These are phyloP conservation scores for Suillus clintonianus DNA, from an alignment of 768 basidiomycete species.

Conservation along the genomic window DNA sequence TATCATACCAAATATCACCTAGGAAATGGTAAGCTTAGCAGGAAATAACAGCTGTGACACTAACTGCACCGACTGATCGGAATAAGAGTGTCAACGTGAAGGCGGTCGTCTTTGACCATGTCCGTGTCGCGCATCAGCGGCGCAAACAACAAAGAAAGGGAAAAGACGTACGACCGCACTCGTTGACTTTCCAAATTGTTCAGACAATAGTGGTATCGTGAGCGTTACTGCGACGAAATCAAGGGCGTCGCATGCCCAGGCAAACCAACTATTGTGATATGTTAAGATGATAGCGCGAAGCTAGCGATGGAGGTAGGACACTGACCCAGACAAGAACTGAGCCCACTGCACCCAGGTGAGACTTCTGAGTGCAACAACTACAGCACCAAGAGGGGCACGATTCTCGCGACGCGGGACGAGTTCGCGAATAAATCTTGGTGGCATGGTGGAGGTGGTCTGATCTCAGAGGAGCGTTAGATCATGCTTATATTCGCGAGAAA, in stretches of 20 bases:
- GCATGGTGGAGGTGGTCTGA: constrained; percentile 32
- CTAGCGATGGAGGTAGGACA: not conserved
- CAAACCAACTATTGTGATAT: constrained; percentile 58
- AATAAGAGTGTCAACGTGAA: constrained; percentile 93
- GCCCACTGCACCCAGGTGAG: constrained; percentile 58
- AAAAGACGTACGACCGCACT: constrained; percentile 43
- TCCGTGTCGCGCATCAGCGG: not conserved
- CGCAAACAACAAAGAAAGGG: not conserved
- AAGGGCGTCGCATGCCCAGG: constrained; percentile 85
- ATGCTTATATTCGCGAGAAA: not conserved
- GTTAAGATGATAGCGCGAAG: not conserved
- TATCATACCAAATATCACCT: constrained; percentile 75
- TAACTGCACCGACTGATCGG: constrained; percentile 73
- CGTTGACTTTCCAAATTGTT: constrained; percentile 48
- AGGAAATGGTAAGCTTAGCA: not conserved
- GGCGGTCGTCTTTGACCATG: constrained; percentile 55
- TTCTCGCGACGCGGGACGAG: constrained; percentile 52
- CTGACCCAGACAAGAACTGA: constrained; percentile 59
- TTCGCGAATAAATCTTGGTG: constrained; percentile 51
- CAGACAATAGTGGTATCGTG: constrained; percentile 47
- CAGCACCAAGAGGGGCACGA: constrained; percentile 36
- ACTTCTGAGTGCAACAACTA: constrained; percentile 44
- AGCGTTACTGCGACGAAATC: constrained; percentile 86
- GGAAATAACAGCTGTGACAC: constrained; percentile 14
- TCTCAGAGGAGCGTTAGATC: not conserved